phyloP scores from a whole-genome alignment of 257 asterid genomes.

The Solanum medicagineum region DNA sequence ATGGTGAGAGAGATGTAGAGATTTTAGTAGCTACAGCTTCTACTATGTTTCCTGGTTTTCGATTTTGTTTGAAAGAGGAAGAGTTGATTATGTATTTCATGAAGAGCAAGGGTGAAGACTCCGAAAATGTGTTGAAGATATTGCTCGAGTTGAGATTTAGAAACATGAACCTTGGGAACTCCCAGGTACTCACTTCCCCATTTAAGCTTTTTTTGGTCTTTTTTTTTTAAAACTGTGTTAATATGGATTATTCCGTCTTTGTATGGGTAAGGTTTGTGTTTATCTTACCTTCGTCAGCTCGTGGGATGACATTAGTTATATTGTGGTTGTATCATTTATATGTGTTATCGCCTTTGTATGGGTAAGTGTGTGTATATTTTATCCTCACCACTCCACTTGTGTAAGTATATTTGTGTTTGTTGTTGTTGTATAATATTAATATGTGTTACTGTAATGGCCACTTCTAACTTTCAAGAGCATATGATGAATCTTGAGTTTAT shows the following conservation, averaged over 20 bases:
- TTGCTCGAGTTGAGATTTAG: conserved; percentile 72
- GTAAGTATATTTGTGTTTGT: neutral
- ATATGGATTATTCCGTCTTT: too few species aligned
- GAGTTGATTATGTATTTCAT: conserved; percentile 59
- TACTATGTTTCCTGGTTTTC: conserved; percentile 64
- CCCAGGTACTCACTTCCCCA: conserved; percentile 30
- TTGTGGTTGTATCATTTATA: too few species aligned
- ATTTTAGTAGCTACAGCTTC: conserved; percentile 49
- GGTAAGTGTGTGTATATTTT: neutral
- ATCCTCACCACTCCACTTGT: neutral
- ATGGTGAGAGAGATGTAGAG: conserved; percentile 18
- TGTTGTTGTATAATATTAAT: neutral
- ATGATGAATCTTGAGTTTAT: neutral
- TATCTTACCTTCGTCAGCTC: too few species aligned
- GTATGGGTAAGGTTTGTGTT: too few species aligned
- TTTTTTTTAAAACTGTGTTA: too few species aligned
- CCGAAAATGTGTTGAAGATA: conserved; percentile 38
- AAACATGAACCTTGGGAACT: conserved; percentile 81
- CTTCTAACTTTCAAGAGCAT: neutral
- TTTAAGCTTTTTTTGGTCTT: neutral
- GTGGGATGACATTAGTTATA: too few species aligned
- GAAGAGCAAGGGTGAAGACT: conserved; percentile 46
- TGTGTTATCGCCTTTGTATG: too few species aligned
- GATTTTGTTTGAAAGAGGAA: conserved; percentile 68
- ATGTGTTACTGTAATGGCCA: neutral